A percentile compares a stretch with the other conserved stretches of the same genome.
Conservation (phyloP, 768 basidiomycete genomes). For the Russula sp. region DNA sequence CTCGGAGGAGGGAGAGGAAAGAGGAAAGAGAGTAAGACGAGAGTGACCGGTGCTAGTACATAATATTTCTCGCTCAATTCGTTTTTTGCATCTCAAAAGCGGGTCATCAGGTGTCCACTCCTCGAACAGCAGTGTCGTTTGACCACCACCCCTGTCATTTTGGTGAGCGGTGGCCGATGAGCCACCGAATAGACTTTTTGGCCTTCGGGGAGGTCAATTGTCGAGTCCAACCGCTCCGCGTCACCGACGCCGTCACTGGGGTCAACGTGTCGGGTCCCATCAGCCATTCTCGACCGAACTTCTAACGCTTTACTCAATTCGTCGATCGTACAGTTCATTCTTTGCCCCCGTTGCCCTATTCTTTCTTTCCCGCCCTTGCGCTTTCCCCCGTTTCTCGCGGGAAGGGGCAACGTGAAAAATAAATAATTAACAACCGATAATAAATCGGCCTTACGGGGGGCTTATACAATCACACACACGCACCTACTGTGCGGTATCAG, state of each 20-base stretch:
- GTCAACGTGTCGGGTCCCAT: not conserved
- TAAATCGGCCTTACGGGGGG: conserved; percentile 5
- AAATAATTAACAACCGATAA: not conserved
- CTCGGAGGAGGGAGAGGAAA: not conserved
- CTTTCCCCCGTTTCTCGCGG: not conserved
- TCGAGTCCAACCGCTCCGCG: not conserved
- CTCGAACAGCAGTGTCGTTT: not conserved
- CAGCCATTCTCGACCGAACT: conserved; percentile 6
- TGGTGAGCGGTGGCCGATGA: not conserved
- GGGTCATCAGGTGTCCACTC: not conserved
- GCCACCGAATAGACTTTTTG: conserved; percentile 24
- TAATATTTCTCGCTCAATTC: conserved; percentile 11
- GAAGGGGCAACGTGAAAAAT: not conserved
- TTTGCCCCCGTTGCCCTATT: not conserved
- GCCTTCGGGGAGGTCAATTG: not conserved
- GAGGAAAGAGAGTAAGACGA: not conserved
- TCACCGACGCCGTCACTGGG: not conserved
- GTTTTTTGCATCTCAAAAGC: not conserved
- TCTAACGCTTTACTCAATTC: conserved; percentile 13
- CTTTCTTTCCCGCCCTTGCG: not conserved
- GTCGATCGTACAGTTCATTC: conserved; percentile 1
- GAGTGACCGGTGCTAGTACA: conserved; percentile 11
- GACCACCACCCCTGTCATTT: not conserved
- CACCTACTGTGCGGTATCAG: not conserved
- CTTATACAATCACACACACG: not conserved